Percentiles rank a stretch among this genome's conserved stretches.
Conservation (phyloP, 345 rosid genomes). For the Pseudoturritis turrita region DNA sequence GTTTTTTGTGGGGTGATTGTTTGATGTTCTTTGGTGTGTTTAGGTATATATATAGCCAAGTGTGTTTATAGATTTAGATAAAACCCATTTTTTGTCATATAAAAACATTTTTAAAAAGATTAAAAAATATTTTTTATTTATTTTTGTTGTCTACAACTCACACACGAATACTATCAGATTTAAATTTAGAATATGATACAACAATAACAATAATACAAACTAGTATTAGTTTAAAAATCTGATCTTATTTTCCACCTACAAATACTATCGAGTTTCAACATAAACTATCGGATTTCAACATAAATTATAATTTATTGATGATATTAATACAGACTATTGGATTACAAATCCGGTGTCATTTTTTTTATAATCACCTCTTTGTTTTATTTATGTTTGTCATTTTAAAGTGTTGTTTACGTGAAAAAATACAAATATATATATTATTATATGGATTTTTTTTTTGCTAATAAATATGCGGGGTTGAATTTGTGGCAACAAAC, state of each 20-base stretch:
- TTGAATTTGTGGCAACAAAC: too few species aligned
- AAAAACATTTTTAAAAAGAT: neutral
- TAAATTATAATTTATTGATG: too few species aligned
- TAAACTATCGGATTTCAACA: too few species aligned
- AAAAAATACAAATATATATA: too few species aligned
- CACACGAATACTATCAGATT: neutral
- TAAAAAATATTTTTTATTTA: neutral
- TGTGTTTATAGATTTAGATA: neutral
- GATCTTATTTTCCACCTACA: too few species aligned
- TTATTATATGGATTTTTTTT: too few species aligned
- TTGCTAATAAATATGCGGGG: too few species aligned
- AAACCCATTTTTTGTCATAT: neutral
- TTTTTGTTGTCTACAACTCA: neutral
- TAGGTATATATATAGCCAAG: conserved; percentile 15
- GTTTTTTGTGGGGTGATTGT: conserved; percentile 8
- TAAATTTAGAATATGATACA: neutral
- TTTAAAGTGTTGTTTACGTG: neutral
- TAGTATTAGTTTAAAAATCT: too few species aligned
- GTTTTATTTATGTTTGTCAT: neutral
- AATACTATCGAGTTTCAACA: too few species aligned
- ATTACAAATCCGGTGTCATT: neutral
- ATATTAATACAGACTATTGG: neutral
- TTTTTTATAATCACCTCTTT: neutral
- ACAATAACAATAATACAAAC: neutral
- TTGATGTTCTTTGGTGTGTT: conserved; percentile 3